Conservation (phyloP, 257 asterid genomes). For the Solanum phureja region DNA sequence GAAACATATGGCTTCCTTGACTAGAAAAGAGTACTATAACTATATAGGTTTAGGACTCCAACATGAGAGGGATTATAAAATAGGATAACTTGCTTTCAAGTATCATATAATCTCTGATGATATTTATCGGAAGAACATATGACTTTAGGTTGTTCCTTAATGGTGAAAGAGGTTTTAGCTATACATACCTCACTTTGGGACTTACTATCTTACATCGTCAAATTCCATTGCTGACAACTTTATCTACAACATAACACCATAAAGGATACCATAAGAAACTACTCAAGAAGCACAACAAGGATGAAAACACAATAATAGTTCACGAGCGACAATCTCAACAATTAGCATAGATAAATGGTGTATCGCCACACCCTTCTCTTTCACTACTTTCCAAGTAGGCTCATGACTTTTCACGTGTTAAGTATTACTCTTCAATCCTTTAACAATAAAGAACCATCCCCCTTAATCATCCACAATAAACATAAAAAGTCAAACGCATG, state of each 20-base stretch:
- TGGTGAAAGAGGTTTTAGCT: not conserved
- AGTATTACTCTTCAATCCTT: not conserved
- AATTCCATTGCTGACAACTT: not conserved
- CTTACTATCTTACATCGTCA: not conserved
- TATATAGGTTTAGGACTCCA: too few relatives aligned
- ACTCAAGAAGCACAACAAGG: not conserved
- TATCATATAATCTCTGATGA: not conserved
- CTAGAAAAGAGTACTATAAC: too few relatives aligned
- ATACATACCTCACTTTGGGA: not conserved
- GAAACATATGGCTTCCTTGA: too few relatives aligned
- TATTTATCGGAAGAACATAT: not conserved
- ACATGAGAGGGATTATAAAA: too few relatives aligned
- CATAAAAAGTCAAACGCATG: not conserved
- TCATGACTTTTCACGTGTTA: too few relatives aligned
- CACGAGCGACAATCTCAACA: not conserved
- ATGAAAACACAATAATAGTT: not conserved
- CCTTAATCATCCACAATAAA: not conserved
- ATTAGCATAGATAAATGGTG: not conserved
- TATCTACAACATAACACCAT: too few relatives aligned
- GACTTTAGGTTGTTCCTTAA: not conserved
- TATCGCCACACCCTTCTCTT: not conserved
- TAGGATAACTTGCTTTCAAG: too few relatives aligned
- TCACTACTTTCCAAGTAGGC: not conserved
- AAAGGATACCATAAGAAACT: not conserved
- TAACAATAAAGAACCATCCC: not conserved